Conservation (phyloP, 352 stramenopile species). For the Phytopythium boreale region DNA sequence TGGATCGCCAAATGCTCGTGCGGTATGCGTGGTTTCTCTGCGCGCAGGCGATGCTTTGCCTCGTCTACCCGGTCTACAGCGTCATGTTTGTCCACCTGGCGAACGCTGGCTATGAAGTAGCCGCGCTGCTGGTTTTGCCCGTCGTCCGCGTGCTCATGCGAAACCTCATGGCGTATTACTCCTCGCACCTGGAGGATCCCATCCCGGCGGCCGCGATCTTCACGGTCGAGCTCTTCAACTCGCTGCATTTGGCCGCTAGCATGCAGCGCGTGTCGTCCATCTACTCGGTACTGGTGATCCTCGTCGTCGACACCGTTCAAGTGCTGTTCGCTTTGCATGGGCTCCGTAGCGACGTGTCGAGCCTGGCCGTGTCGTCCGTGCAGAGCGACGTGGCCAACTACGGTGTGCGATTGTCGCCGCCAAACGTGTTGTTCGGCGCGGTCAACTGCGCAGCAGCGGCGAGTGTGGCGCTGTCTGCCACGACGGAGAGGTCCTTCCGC, state of each 20-base stretch:
- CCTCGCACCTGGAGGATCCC: conserved; percentile 13
- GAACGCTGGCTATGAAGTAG: conserved; percentile 16
- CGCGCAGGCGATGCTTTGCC: conserved; percentile 12
- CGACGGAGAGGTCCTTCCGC: not conserved
- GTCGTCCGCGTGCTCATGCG: conserved; percentile 23
- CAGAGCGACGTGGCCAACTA: too few species aligned
- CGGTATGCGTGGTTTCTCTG: conserved; percentile 4
- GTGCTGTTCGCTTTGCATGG: not conserved
- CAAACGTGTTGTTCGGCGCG: not conserved
- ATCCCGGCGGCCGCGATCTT: conserved; percentile 24
- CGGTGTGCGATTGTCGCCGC: not conserved
- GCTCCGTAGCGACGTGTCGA: not conserved
- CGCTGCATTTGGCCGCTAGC: conserved; percentile 18
- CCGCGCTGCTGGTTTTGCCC: conserved; percentile 18
- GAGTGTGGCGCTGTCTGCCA: not conserved
- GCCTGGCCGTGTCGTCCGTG: not conserved
- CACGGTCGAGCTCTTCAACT: conserved; percentile 27
- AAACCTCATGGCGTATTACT: conserved; percentile 13
- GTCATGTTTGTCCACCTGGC: conserved; percentile 12
- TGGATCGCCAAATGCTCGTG: conserved; percentile 5
- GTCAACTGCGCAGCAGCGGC: not conserved
- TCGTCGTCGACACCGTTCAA: conserved; percentile 13
- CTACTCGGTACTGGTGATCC: conserved; percentile 2
- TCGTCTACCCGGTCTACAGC: conserved; percentile 24
- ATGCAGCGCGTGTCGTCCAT: conserved; percentile 19